Evolutionary conservation across 768 basidiomycete genomes (phyloP), one percentile per base, ranked within the genome.

Genomic region (Leucosporidium creatinivorum): DNA sequence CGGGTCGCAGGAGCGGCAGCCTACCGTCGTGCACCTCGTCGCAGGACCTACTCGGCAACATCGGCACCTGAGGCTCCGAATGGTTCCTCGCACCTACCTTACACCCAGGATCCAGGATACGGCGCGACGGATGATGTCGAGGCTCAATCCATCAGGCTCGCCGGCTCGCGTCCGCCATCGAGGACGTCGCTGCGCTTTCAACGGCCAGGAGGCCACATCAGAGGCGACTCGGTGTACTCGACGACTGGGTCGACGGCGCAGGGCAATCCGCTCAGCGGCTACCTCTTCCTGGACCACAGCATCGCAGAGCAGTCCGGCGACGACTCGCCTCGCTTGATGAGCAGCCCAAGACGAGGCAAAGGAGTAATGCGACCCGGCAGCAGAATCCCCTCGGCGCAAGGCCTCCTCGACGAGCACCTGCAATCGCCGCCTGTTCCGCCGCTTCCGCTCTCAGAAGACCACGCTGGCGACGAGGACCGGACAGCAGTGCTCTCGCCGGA

Each of bases 401-500:
- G 25, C 5, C 15, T 17, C 52, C n/a, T 26, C 52, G 52, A 54
- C 12, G 25, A 26, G n/a, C 25, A n/a, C 25, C 52, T 28, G 26
- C 52, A 25, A 17, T 25, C 28, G 52, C 52, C 52, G 39, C 52
- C 25, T 26, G 25, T 26, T 54, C 25, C 52, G 26, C 25, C 25
- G 10, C 26, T n/a, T 1, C 25, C 25, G 15, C 52, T 54, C 12
- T 26, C 25, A 6, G 25, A 21, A 28, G n/a, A 54, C 52, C n/a
- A 26, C 3, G 3, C 25, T 7, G 25, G 48, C 33, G 9, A 2
- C 4, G 10, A n/a, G 4, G 47, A 25, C 61, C 9, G 50, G 39
- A 26, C 51, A n/a, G 56, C 57, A 26, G 39, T 50, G 58, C 25
- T 54, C 26, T 31, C 49, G 36, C 23, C 47, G 39, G 65, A 70